Evolutionary conservation across 2,329 filamentous ascomycete species (phyloP).

Genomic region (Neofusicoccum sp.): DNA sequence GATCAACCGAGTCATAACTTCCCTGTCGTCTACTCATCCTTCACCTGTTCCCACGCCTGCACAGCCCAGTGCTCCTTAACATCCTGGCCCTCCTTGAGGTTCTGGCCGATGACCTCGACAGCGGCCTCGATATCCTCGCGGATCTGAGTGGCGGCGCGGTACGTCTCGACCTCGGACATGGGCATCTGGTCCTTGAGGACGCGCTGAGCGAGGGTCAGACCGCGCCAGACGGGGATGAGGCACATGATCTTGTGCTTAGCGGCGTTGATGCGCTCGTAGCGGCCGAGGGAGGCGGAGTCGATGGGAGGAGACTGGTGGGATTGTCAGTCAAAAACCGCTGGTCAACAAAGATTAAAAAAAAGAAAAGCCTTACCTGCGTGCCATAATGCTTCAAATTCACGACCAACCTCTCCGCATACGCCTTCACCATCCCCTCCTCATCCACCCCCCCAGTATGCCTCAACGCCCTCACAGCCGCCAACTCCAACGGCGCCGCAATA

Average conservation of each 20-base stretch:
- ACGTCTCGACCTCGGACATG: slow-evolving; percentile 24
- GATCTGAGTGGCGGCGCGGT: background rate
- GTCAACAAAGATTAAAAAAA: background rate
- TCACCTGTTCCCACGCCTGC: background rate
- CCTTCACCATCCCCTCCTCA: slow-evolving; percentile 38
- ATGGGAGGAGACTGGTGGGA: background rate
- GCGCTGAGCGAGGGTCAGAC: slow-evolving; percentile 41
- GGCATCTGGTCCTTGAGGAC: slow-evolving; percentile 40
- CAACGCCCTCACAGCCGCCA: slow-evolving; percentile 42
- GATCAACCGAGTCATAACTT: too few species aligned
- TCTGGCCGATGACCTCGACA: background rate
- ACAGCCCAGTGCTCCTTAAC: background rate
- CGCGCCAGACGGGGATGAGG: slow-evolving; percentile 42
- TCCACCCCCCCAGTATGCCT: slow-evolving; percentile 32
- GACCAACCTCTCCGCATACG: slow-evolving; percentile 41
- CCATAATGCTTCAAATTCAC: slow-evolving; percentile 29
- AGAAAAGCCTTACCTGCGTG: slow-evolving; percentile 21
- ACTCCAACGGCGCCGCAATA: slow-evolving; percentile 43
- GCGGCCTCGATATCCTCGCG: background rate
- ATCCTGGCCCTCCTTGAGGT: background rate
- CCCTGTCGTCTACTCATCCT: background rate
- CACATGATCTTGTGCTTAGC: slow-evolving; percentile 26
- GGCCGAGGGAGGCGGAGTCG: slow-evolving; percentile 8
- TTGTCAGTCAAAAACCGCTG: background rate
- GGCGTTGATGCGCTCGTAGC: slow-evolving; percentile 19